phyloP scores from a whole-genome alignment of 2,329 filamentous ascomycete genomes.

The Cladorrhinum sp. region DNA sequence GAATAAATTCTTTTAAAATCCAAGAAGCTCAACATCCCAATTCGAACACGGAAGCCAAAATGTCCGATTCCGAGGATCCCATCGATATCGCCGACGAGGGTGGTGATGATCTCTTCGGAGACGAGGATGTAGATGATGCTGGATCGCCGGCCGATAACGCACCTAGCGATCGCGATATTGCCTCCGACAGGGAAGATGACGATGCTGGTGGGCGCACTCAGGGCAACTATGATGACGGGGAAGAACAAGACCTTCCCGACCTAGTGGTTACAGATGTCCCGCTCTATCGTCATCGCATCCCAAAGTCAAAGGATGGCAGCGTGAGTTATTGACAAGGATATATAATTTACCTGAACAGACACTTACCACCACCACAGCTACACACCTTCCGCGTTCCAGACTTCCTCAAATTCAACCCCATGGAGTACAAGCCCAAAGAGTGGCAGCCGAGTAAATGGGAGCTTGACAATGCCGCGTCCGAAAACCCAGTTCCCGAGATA shows the following conservation, averaged over 20 bases:
- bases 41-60: slow-evolving; percentile 28
- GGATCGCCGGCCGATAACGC: slow-evolving; percentile 57
- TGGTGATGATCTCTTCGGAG: slow-evolving; percentile 62
- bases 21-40: not conserved
- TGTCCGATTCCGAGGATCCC: slow-evolving; percentile 57
- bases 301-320: slow-evolving; percentile 67
- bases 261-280: slow-evolving; percentile 61
- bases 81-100: slow-evolving; percentile 52
- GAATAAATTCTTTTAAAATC: too few species aligned
- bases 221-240: slow-evolving; percentile 42
- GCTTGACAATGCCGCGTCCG: slow-evolving; percentile 49
- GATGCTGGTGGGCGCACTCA: slow-evolving; percentile 30
- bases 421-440: slow-evolving; percentile 61
- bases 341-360: not conserved
- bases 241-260: slow-evolving; percentile 42
- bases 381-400: slow-evolving; percentile 68
- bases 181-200: slow-evolving; percentile 47
- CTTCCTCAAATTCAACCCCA: slow-evolving; percentile 68
- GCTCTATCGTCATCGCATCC: slow-evolving; percentile 66
- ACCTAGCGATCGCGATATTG: slow-evolving; percentile 60
- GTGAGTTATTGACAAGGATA: slow-evolving; percentile 43
- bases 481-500: slow-evolving; percentile 61
- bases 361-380: slow-evolving; percentile 45
- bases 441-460: slow-evolving; percentile 61
- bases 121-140: slow-evolving; percentile 58